These are phyloP conservation scores for Pythium rhizo-oryzae DNA, from an alignment of 352 stramenopile genomes.

Conservation along the genomic window DNA sequence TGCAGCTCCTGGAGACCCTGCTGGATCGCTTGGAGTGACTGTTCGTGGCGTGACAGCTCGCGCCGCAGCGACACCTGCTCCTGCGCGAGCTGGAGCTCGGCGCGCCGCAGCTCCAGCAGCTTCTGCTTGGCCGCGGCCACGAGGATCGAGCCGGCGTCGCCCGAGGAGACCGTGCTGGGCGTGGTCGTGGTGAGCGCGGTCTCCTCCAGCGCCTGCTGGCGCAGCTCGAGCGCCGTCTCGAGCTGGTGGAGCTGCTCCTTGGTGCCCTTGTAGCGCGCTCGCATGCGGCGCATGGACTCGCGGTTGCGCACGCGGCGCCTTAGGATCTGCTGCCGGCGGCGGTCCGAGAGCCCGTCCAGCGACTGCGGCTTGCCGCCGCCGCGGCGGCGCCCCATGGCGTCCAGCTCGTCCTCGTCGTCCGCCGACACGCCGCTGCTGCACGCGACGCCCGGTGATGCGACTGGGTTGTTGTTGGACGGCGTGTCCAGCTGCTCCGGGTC, in stretches of 20 bases:
- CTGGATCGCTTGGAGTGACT: background rate
- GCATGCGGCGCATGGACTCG: conserved; percentile 32
- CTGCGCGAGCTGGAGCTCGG: conserved; percentile 17
- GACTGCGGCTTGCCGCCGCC: conserved; percentile 16
- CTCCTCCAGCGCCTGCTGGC: background rate
- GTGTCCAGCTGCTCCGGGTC: conserved; percentile 8
- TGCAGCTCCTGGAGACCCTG: conserved; percentile 17
- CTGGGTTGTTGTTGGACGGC: background rate
- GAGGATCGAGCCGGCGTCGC: background rate
- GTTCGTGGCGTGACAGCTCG: background rate
- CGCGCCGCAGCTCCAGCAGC: conserved; percentile 4
- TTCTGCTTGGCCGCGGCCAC: conserved; percentile 8
- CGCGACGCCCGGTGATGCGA: too few species aligned
- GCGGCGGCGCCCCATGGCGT: conserved; percentile 9
- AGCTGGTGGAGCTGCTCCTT: conserved; percentile 23
- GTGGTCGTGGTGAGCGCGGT: background rate
- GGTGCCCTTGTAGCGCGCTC: conserved; percentile 28
- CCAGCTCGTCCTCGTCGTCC: background rate
- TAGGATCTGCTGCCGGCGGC: conserved; percentile 18
- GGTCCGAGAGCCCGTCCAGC: conserved; percentile 26
- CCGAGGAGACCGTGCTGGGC: background rate
- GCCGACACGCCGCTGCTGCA: background rate
- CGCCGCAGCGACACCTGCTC: conserved; percentile 2
- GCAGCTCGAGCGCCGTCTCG: conserved; percentile 7
- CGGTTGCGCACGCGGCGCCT: conserved; percentile 30